A percentile compares a stretch with the other conserved stretches of the same genome.
Evolutionary conservation across 2,329 filamentous ascomycete species (phyloP).

Genomic region (Neonectria hederae): DNA sequence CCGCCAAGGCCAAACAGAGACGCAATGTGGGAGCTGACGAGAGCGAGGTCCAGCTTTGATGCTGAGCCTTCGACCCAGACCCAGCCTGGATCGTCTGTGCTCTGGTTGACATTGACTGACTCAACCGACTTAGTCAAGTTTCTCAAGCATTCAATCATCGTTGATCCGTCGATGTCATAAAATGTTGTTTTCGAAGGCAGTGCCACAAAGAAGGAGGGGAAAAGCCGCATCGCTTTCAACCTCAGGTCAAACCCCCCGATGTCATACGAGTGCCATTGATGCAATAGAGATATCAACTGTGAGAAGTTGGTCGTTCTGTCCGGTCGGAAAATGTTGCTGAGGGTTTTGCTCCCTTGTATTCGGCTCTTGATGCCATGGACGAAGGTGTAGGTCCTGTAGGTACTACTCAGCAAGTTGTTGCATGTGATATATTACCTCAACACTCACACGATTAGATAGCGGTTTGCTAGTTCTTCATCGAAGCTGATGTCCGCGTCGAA

Average conservation of each 20-base stretch:
- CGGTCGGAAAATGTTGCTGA: slow-evolving; percentile 20
- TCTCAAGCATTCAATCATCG: slow-evolving; percentile 28
- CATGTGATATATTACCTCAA: rapidly evolving
- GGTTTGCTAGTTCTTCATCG: slow-evolving; percentile 35
- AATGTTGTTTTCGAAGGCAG: slow-evolving; percentile 10
- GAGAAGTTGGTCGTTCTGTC: slow-evolving; percentile 21
- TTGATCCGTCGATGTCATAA: slow-evolving; percentile 24
- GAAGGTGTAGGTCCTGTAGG: slow-evolving; percentile 25
- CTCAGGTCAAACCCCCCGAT: slow-evolving; percentile 30
- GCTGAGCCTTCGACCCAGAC: slow-evolving; percentile 38
- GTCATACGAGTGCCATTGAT: slow-evolving; percentile 32
- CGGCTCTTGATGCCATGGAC: slow-evolving; percentile 36
- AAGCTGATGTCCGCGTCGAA: background rate
- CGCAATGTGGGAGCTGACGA: slow-evolving; percentile 29
- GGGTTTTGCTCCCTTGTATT: slow-evolving; percentile 23
- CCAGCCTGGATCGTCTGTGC: slow-evolving; percentile 29
- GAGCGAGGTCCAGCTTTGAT: slow-evolving; percentile 24
- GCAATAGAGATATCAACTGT: slow-evolving; percentile 24
- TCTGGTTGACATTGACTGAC: background rate
- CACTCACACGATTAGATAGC: slow-evolving; percentile 35
- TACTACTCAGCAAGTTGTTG: background rate
- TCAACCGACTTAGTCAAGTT: slow-evolving; percentile 20
- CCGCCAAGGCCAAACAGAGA: slow-evolving; percentile 22
- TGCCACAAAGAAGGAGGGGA: slow-evolving; percentile 33
- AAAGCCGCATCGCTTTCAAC: slow-evolving; percentile 25